phyloP scores from a whole-genome alignment of 2,329 filamentous ascomycete genomes.

The Intubia oerlemansii region DNA sequence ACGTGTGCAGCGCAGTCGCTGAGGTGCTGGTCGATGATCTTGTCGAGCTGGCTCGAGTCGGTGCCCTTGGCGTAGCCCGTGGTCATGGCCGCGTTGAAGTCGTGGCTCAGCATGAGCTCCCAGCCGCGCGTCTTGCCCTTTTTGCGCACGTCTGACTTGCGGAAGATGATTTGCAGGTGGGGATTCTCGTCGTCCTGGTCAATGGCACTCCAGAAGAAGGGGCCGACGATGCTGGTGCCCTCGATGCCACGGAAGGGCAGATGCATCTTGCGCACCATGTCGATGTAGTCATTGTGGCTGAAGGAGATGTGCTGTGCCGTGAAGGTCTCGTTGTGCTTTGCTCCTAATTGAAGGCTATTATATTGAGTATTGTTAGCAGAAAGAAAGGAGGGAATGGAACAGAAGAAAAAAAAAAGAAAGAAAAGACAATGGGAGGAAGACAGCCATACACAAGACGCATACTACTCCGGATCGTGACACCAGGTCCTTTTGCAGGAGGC shows the following conservation, averaged over 20 bases:
- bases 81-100: slow-evolving; percentile 30
- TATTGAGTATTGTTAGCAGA: not conserved
- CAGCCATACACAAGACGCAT: slow-evolving; percentile 30
- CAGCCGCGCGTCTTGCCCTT: slow-evolving; percentile 41
- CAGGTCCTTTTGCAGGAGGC: slow-evolving; percentile 20
- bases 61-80: slow-evolving; percentile 42
- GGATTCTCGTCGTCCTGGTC: slow-evolving; percentile 34
- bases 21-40: slow-evolving; percentile 25
- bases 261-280: slow-evolving; percentile 31
- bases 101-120: slow-evolving; percentile 41
- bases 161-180: slow-evolving; percentile 39
- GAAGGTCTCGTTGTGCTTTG: slow-evolving; percentile 35
- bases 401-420: slow-evolving; percentile 5
- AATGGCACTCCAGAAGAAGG: slow-evolving; percentile 38
- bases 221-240: slow-evolving; percentile 34
- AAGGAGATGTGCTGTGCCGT: slow-evolving; percentile 31
- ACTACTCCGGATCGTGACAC: slow-evolving; percentile 24
- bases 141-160: slow-evolving; percentile 45
- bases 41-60: slow-evolving; percentile 28
- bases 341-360: slow-evolving; percentile 31
- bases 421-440: slow-evolving; percentile 5
- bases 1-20: slow-evolving; percentile 25
- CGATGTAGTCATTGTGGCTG: slow-evolving; percentile 24
- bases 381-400: not conserved
- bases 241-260: slow-evolving; percentile 37